Conservation (phyloP, 352 stramenopile species). For the Peronospora belbahrii region DNA sequence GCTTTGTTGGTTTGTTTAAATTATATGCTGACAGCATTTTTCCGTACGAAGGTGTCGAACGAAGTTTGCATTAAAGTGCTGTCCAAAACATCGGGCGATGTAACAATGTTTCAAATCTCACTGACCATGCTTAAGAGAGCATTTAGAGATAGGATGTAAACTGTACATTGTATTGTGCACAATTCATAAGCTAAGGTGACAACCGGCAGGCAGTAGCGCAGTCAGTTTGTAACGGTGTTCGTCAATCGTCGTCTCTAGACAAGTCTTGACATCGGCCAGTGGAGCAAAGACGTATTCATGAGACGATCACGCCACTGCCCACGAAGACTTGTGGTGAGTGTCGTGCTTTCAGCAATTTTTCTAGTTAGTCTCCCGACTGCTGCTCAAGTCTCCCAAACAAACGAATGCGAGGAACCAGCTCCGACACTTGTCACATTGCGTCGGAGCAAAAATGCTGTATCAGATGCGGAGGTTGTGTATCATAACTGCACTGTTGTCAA, state of each 20-base stretch:
- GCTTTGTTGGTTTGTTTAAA: too few species aligned
- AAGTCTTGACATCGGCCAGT: constrained; percentile 6
- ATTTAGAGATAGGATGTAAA: constrained; percentile 19
- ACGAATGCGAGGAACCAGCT: constrained; percentile 17
- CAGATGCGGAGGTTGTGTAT: constrained; percentile 26
- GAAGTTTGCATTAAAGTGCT: too few species aligned
- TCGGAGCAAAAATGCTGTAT: constrained; percentile 3
- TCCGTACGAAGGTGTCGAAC: constrained; percentile 2
- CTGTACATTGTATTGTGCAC: constrained; percentile 9
- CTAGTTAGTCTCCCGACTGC: not conserved
- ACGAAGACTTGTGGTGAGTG: constrained; percentile 2
- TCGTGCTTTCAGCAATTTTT: constrained; percentile 5
- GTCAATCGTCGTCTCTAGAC: constrained; percentile 5
- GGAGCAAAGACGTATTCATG: constrained; percentile 9
- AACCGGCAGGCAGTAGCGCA: too few species aligned
- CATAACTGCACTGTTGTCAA: constrained; percentile 25
- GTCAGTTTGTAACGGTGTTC: too few species aligned
- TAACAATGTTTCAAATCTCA: constrained; percentile 19
- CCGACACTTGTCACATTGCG: constrained; percentile 20
- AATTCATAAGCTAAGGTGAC: too few species aligned
- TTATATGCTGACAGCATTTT: too few species aligned
- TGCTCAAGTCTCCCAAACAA: constrained; percentile 4
- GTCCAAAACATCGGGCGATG: constrained; percentile 3
- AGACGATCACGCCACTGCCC: constrained; percentile 14
- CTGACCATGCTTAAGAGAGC: constrained; percentile 2